Evolutionary conservation across 169 alveolate genomes (phyloP).

Genomic region (Babesia bigemina): DNA sequence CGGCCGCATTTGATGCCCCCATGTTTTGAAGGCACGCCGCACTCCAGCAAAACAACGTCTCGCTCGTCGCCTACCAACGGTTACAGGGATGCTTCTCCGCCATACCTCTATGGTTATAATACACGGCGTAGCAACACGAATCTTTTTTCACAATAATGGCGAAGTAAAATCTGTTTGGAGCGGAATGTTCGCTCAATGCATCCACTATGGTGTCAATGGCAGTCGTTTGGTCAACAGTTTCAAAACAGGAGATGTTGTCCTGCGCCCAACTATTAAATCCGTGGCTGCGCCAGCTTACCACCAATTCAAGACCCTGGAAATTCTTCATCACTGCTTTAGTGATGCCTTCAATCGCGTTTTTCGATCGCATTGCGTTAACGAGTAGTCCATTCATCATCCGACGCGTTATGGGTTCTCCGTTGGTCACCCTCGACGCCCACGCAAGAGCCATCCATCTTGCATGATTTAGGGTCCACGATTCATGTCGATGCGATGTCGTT

Average conservation of each 20-base stretch:
- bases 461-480: background rate
- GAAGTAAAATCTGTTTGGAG: conserved; percentile 13
- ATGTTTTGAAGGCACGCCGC: conserved; percentile 10
- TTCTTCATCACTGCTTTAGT: conserved; percentile 36
- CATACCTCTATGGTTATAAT: conserved; percentile 54
- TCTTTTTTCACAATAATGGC: conserved; percentile 30
- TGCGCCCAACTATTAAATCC: background rate
- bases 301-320: conserved; percentile 54
- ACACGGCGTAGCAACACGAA: conserved; percentile 30
- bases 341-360: conserved; percentile 28
- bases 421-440: conserved; percentile 54
- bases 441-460: conserved; percentile 62
- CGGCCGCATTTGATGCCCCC: conserved; percentile 11
- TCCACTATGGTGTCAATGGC: conserved; percentile 48
- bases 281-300: conserved; percentile 20
- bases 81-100: background rate
- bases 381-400: conserved; percentile 32
- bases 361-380: conserved; percentile 22
- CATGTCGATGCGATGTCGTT: background rate
- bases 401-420: conserved; percentile 54
- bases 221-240: conserved; percentile 42
- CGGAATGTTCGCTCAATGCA: conserved; percentile 25
- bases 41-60: conserved; percentile 49
- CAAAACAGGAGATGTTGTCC: conserved; percentile 53
- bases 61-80: conserved; percentile 23